These are phyloP conservation scores for Fusarium foetens DNA, from an alignment of 2,329 filamentous ascomycete species.

Conservation along the genomic window DNA sequence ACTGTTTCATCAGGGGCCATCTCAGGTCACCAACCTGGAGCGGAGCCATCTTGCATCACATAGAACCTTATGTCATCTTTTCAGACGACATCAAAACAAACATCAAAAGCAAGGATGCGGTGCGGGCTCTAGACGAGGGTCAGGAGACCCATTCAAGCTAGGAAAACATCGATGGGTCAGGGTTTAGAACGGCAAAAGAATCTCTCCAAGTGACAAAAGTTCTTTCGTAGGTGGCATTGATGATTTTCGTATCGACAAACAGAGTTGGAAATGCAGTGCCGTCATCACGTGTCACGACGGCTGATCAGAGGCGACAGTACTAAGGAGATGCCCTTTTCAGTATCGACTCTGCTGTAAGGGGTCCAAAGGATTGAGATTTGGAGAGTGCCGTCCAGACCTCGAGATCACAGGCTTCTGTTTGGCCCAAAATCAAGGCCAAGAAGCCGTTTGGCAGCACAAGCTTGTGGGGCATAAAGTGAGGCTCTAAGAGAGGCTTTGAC, in stretches of 20 bases:
- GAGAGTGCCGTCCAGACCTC: neutral
- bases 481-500: slow-evolving; percentile 21
- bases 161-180: neutral
- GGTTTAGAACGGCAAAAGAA: slow-evolving; percentile 17
- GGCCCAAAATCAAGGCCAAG: slow-evolving; percentile 14
- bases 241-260: slow-evolving; percentile 26
- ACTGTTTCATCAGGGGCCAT: neutral
- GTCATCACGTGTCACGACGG: slow-evolving; percentile 40
- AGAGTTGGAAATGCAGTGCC: slow-evolving; percentile 25
- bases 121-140: neutral
- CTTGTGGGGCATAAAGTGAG: slow-evolving; percentile 21
- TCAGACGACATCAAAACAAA: slow-evolving; percentile 36
- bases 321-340: slow-evolving; percentile 7
- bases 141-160: neutral
- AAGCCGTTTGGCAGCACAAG: neutral
- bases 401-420: slow-evolving; percentile 35
- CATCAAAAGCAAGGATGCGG: slow-evolving; percentile 22
- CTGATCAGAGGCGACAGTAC: slow-evolving; percentile 26
- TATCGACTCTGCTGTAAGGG: slow-evolving; percentile 16
- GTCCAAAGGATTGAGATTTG: slow-evolving; percentile 19
- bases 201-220: slow-evolving; percentile 4
- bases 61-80: slow-evolving; percentile 25
- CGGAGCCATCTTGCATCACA: neutral
- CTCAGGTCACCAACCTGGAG: neutral
- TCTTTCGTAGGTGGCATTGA: slow-evolving; percentile 28